Conservation (phyloP, 495 filamentous ascomycete genomes). For the Penicillium ochrochloron region DNA sequence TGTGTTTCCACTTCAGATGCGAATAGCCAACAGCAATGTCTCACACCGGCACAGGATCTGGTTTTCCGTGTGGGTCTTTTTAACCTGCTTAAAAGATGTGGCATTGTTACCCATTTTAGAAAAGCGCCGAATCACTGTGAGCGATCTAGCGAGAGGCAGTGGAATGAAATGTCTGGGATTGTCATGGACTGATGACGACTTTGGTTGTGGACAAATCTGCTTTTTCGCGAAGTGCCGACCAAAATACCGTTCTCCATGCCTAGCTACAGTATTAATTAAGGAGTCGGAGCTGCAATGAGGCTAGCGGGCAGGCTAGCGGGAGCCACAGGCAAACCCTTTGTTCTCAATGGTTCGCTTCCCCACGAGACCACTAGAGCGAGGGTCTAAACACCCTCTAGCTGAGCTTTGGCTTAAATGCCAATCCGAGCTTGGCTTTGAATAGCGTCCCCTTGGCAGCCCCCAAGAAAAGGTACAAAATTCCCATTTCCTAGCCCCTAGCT, state of each 20-base stretch:
- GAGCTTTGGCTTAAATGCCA: conserved; percentile 6
- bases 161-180: not conserved
- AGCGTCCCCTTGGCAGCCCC: conserved; percentile 9
- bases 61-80: not conserved
- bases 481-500: not conserved
- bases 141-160: not conserved
- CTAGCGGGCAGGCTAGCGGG: conserved; percentile 5
- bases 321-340: not conserved
- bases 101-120: not conserved
- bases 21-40: conserved; percentile 5
- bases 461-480: not conserved
- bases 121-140: not conserved
- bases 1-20: not conserved
- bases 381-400: not conserved
- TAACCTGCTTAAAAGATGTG: not conserved
- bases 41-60: not conserved
- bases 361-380: not conserved
- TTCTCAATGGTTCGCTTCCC: conserved; percentile 2
- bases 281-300: not conserved
- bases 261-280: not conserved
- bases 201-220: not conserved
- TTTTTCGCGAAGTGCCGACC: not conserved
- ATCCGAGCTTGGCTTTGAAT: conserved; percentile 12
- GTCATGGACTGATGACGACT: not conserved
- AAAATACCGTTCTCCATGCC: not conserved